These are phyloP conservation scores for Chaetomiaceae sp. DNA, from an alignment of 2,329 filamentous ascomycete species.

Conservation along the genomic window DNA sequence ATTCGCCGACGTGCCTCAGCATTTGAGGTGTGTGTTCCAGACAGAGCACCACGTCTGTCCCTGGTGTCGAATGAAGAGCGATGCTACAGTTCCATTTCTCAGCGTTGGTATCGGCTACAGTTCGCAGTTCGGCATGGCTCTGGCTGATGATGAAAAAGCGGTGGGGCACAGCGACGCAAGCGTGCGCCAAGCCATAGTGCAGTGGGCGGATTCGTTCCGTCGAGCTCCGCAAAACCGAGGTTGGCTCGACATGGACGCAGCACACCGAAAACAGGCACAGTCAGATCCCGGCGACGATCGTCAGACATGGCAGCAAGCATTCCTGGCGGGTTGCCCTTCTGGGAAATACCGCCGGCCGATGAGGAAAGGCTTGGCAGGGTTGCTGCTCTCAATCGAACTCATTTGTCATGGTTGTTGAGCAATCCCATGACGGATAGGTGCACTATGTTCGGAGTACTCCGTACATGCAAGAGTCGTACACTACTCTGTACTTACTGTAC, in stretches of 20 bases:
- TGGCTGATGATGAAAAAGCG: neutral
- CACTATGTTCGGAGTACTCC: too few relatives aligned
- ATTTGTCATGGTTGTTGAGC: too few relatives aligned
- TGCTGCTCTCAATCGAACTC: neutral
- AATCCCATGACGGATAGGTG: too few relatives aligned
- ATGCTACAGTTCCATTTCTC: too few relatives aligned
- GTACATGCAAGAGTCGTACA: too few relatives aligned
- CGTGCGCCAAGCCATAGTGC: neutral
- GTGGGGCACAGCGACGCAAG: neutral
- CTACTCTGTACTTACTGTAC: too few relatives aligned
- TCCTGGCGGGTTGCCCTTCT: slow-evolving; percentile 17
- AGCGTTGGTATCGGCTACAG: too few relatives aligned
- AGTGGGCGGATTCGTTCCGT: slow-evolving; percentile 3
- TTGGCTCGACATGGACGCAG: slow-evolving; percentile 5
- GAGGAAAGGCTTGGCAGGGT: slow-evolving; percentile 1
- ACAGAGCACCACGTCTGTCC: too few relatives aligned
- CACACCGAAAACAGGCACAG: neutral
- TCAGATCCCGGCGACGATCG: slow-evolving; percentile 16
- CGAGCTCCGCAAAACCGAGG: slow-evolving; percentile 18
- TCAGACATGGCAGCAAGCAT: slow-evolving; percentile 4
- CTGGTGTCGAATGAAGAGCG: too few relatives aligned
- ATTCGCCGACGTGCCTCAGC: too few relatives aligned
- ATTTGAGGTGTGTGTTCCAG: too few relatives aligned
- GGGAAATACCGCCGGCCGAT: slow-evolving; percentile 16
- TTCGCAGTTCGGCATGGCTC: too few relatives aligned